These are phyloP conservation scores for Cytospora mali DNA, from an alignment of 2,329 filamentous ascomycete genomes.

Conservation along the genomic window DNA sequence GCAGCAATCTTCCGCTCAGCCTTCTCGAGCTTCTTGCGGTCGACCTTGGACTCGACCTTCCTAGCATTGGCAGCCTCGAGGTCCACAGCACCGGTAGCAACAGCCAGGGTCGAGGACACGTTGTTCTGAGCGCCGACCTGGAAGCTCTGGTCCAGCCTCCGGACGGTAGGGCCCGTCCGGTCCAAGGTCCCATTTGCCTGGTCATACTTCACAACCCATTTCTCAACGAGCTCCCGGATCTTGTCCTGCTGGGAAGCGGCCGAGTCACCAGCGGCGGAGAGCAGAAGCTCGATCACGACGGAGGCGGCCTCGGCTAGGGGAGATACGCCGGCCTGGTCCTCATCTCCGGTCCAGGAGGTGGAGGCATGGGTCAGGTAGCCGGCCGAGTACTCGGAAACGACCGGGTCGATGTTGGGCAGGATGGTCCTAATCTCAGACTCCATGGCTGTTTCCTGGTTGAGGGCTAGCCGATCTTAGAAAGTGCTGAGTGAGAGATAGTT, in stretches of 20 bases:
- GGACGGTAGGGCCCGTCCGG: constrained; percentile 75
- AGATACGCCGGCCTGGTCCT: constrained; percentile 68
- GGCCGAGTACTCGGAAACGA: constrained; percentile 89
- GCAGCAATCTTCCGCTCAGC: constrained; percentile 96
- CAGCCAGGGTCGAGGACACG: constrained; percentile 91
- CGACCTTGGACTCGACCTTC: constrained; percentile 96
- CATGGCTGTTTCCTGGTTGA: constrained; percentile 53
- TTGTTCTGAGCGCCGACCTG: constrained; percentile 93
- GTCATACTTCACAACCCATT: constrained; percentile 83
- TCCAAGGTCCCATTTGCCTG: constrained; percentile 72
- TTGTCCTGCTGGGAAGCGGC: constrained; percentile 72
- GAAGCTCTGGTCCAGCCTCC: constrained; percentile 88
- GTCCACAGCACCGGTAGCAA: constrained; percentile 83
- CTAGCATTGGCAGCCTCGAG: constrained; percentile 89
- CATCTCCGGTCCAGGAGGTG: constrained; percentile 71
- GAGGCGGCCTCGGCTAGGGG: constrained; percentile 83
- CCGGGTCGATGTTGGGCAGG: constrained; percentile 83
- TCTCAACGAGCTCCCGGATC: constrained; percentile 82
- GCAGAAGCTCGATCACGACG: constrained; percentile 81
- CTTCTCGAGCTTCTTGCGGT: constrained; percentile 98
- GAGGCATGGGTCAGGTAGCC: constrained; percentile 95
- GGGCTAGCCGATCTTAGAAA: not conserved
- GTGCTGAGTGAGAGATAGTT: constrained; percentile 4
- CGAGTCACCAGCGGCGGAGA: constrained; percentile 89
- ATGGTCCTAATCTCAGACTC: constrained; percentile 84